Evolutionary conservation across 345 rosid genomes (phyloP).

Genomic region (Murraya paniculata): DNA sequence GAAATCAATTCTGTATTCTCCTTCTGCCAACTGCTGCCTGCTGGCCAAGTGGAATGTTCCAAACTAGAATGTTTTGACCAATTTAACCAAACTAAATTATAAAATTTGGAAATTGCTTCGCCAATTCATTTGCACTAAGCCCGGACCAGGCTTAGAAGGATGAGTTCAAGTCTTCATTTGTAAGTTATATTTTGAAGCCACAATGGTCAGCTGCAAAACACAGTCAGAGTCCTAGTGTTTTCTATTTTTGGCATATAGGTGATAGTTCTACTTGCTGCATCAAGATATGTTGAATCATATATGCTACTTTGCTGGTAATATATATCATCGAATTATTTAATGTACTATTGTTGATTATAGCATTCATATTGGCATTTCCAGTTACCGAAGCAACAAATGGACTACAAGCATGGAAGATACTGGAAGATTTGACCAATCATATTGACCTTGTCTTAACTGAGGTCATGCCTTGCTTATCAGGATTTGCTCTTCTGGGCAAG

Average conservation of each 20-base stretch:
- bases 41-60: neutral
- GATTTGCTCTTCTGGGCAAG: conserved; percentile 54
- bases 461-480: conserved; percentile 53
- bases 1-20: neutral
- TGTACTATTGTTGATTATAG: neutral
- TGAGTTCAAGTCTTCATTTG: neutral
- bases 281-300: neutral
- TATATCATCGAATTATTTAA: neutral
- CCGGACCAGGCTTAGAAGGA: neutral
- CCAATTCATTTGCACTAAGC: neutral
- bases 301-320: neutral
- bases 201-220: neutral
- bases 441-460: conserved; percentile 60
- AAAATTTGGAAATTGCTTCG: neutral
- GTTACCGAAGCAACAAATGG: conserved; percentile 54
- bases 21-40: neutral
- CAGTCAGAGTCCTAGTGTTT: neutral
- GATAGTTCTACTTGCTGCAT: neutral
- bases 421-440: conserved; percentile 48
- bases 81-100: neutral
- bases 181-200: neutral
- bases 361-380: conserved; percentile 19
- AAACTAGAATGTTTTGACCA: neutral
- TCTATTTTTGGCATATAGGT: neutral
- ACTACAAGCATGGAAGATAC: conserved; percentile 59